phyloP scores from a whole-genome alignment of 2,329 filamentous ascomycete genomes.

The Chalara sp. region DNA sequence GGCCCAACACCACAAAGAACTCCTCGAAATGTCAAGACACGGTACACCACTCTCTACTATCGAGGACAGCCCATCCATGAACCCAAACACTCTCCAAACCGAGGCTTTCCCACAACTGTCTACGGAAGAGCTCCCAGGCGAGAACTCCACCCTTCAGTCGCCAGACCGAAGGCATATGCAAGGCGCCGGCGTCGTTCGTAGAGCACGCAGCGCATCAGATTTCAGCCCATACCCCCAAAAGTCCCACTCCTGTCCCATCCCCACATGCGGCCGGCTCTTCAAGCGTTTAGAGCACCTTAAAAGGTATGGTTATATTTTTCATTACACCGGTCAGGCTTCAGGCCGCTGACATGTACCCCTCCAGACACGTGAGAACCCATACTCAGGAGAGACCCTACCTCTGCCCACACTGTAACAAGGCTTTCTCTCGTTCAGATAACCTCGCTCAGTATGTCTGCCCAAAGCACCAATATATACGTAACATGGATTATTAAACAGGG shows the following conservation, averaged over 20 bases:
- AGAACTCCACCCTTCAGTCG: slow-evolving; percentile 53
- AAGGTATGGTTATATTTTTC: slow-evolving; percentile 60
- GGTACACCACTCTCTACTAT: slow-evolving; percentile 83
- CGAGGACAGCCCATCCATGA: slow-evolving; percentile 73
- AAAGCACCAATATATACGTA: slow-evolving; percentile 29
- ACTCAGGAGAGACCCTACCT: slow-evolving; percentile 98
- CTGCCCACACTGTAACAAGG: slow-evolving; percentile 97
- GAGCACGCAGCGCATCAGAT: slow-evolving; percentile 91
- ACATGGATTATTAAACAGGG: slow-evolving; percentile 7
- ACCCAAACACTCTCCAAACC: slow-evolving; percentile 56
- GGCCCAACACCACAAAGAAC: slow-evolving; percentile 66
- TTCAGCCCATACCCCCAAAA: slow-evolving; percentile 95
- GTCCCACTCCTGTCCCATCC: slow-evolving; percentile 98
- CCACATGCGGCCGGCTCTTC: slow-evolving; percentile 92
- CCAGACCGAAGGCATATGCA: slow-evolving; percentile 60
- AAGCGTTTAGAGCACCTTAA: slow-evolving; percentile 99
- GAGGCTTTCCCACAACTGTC: slow-evolving; percentile 59
- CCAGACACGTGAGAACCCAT: slow-evolving; percentile 96
- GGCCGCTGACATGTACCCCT: slow-evolving; percentile 42
- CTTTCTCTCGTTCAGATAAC: slow-evolving; percentile 97
- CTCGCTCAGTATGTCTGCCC: slow-evolving; percentile 78
- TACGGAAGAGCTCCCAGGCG: slow-evolving; percentile 53
- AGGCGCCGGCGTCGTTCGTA: slow-evolving; percentile 73
- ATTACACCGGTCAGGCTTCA: slow-evolving; percentile 24
- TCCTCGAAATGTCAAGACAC: slow-evolving; percentile 78